Evolutionary conservation across 306 rosid genomes (phyloP), one percentile per base, ranked within the genome.

Genomic region (Vigna radiata): DNA sequence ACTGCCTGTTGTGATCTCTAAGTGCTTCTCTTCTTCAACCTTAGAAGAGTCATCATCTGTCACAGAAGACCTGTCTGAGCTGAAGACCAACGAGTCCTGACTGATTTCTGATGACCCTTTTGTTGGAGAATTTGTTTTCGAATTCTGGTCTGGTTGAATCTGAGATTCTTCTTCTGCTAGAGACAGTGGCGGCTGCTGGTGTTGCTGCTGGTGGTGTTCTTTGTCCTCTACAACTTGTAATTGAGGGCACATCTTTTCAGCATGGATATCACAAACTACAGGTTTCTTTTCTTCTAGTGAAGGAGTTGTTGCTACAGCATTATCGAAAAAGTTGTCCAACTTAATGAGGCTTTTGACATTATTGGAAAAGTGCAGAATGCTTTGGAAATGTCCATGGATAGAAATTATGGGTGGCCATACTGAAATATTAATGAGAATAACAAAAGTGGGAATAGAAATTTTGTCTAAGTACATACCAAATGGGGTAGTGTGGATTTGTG

Each of bases 61-160:
- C 78, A 87, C 31, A 7, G 92, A 81, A 19, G 96, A 91, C 44
- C 81, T 81, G 15, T 86, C 90, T 7, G 96, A 90, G 72, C 86
- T 56, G 9, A 70, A 84, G 6, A 75, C 76, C 17, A 89, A 31
- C 4, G 92, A 88, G 16, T 88, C 92, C 62, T 89, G 85, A 62
- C 72, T 85, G 31, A 82, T 86, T 69, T 90, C 93, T 10, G 89
- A 83, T 43, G 86, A 79, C 8, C 56, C 59, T 25, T 89, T 80
- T 41, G 72, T 47, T 7, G 75, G 86, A 16, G 65, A 68, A 31
- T 84, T 59, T 7, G 59, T 33, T 70, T 74, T 77, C 0, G 78
- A 56, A 77, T 82, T 76, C 15, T 36, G 59, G 59, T 63, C 50
- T 53, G 14, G n/a, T 59, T 68, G 64, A 68, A 66, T 74, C 72